Evolutionary conservation across 2,329 filamentous ascomycete species (phyloP).

Genomic region (Falciphora oryzae): DNA sequence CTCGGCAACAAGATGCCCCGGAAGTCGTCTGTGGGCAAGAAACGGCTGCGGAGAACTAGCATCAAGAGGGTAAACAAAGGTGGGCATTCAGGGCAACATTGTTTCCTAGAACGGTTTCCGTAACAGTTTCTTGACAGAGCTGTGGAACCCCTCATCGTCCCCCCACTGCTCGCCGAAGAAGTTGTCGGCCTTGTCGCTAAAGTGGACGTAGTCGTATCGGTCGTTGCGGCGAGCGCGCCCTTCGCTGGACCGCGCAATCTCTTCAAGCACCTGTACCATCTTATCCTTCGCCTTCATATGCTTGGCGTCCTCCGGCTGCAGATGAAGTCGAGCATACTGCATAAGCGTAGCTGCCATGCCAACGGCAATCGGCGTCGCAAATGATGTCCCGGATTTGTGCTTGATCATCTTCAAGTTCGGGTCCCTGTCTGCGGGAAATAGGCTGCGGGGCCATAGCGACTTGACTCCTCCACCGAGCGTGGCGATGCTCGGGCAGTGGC

Average conservation of each 20-base stretch:
- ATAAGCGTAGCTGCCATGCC: background rate
- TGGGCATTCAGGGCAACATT: background rate
- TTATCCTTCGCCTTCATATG: background rate
- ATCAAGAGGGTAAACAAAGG: background rate
- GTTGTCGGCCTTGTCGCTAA: background rate
- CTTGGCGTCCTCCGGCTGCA: background rate
- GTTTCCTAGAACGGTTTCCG: background rate
- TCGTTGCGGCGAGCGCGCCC: background rate
- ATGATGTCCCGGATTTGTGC: conserved; percentile 1
- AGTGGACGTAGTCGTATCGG: background rate
- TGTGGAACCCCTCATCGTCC: background rate
- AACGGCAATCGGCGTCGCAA: background rate
- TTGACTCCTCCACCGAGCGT: background rate
- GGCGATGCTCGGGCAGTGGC: background rate
- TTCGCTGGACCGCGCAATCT: background rate
- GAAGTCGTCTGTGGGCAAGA: background rate
- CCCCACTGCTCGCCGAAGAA: background rate
- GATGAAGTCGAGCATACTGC: background rate
- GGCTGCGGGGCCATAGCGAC: background rate
- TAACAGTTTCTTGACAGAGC: background rate
- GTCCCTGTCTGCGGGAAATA: background rate
- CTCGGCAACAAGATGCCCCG: background rate
- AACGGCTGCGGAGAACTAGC: background rate
- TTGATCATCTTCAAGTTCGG: background rate
- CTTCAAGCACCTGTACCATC: background rate